Evolutionary conservation across 1,284 basidiomycete genomes (phyloP).

Genomic region (Leccinum ponderosum): DNA sequence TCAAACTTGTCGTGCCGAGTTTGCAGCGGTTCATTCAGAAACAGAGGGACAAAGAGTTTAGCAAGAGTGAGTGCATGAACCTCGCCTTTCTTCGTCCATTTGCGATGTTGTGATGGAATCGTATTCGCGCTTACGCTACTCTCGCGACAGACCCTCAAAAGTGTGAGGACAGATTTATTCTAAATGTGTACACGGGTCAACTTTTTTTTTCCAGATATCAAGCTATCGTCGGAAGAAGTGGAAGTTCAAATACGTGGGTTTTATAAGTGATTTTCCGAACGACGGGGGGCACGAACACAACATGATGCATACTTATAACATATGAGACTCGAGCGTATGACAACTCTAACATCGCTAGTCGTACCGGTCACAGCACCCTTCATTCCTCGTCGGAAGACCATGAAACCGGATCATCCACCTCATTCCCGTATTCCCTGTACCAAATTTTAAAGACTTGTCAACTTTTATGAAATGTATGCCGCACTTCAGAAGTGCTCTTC

Average conservation of each 20-base stretch:
- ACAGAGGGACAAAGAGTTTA: constrained; percentile 76
- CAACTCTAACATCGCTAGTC: not conserved
- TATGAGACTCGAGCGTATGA: not conserved
- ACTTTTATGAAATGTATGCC: not conserved
- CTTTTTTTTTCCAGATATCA: constrained; percentile 59
- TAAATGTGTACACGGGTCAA: constrained; percentile 5
- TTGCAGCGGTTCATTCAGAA: constrained; percentile 72
- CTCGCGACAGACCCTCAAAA: constrained; percentile 69
- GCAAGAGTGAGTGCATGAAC: constrained; percentile 57
- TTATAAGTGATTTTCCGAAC: constrained; percentile 36
- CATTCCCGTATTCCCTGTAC: not conserved
- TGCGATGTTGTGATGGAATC: not conserved
- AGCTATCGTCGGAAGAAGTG: constrained; percentile 71
- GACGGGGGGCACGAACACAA: not conserved
- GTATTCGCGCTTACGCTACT: not conserved
- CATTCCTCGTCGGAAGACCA: not conserved
- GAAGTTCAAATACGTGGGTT: constrained; percentile 68
- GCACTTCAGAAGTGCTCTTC: not conserved
- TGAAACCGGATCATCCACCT: not conserved
- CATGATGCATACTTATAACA: not conserved
- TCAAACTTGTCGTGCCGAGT: constrained; percentile 72
- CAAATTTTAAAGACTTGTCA: not conserved
- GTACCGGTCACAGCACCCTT: not conserved
- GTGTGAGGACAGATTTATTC: constrained; percentile 48
- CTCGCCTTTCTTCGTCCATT: not conserved